phyloP scores from a whole-genome alignment of 2,329 filamentous ascomycete genomes.

The Elsinoe australis region DNA sequence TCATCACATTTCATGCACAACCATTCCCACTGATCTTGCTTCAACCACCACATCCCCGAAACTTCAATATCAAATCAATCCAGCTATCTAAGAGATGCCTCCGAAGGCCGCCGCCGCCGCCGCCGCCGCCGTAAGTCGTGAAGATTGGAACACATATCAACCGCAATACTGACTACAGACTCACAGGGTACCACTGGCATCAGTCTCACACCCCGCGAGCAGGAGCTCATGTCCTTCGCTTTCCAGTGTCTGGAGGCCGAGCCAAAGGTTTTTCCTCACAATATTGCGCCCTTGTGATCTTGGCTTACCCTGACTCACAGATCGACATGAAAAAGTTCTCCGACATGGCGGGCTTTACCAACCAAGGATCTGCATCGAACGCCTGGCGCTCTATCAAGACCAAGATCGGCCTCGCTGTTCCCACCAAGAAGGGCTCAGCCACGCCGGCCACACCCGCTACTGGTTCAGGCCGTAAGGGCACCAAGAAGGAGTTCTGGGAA shows the following conservation, averaged over 20 bases:
- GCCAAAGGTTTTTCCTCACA: constrained; percentile 23
- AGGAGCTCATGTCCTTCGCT: constrained; percentile 23
- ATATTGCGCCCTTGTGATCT: not conserved
- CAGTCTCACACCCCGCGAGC: constrained; percentile 24
- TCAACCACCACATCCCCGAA: not conserved
- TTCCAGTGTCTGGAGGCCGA: constrained; percentile 27
- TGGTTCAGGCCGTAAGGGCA: not conserved
- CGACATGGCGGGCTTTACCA: constrained; percentile 22
- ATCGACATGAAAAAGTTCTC: constrained; percentile 27
- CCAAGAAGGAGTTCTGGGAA: constrained; percentile 1
- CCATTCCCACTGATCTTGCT: not conserved
- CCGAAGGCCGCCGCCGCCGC: not conserved
- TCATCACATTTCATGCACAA: not conserved
- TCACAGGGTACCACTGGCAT: too few species aligned
- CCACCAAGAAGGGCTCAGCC: not conserved
- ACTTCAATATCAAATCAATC: not conserved
- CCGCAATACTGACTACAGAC: not conserved
- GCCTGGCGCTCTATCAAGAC: constrained; percentile 30
- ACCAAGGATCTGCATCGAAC: constrained; percentile 26
- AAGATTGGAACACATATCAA: too few species aligned
- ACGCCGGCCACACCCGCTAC: not conserved
- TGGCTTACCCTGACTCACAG: constrained; percentile 17
- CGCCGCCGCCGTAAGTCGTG: constrained; percentile 1
- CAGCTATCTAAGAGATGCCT: too few species aligned
- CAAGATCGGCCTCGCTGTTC: constrained; percentile 24